Base-by-base conservation (phyloP, 768 basidiomycete species). In the Tremella fuciformis region DNA sequence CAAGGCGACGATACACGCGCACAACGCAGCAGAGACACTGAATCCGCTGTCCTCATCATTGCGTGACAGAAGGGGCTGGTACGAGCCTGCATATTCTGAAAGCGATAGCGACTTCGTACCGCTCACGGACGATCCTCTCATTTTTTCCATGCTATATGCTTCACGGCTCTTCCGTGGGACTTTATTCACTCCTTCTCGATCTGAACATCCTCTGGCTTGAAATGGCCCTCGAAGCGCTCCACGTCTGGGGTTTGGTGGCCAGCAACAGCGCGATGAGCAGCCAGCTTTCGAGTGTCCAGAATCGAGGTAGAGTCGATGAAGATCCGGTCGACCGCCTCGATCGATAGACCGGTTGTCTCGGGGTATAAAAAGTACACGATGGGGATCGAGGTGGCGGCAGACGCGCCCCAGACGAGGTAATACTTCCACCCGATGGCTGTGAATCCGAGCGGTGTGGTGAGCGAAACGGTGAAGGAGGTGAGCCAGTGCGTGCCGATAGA, bases 381-480 rank as follows among this genome's bases (percentile, higher is more conserved):
- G 26, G 49, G 49, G 11, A 63, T 59, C 46, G 62, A 64, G 22
- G 41, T 44, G 19, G 57, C 19, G 13, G 64, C 63, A 13, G 55
- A 56, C 2, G 51, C 56, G 25, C 54, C 64, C 58, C 63, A 50
- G 16, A 50, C 49, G 22, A 50, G 49, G 26, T 22, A 50, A 25
- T 50, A 50, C 13, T 50, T 50, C 49, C 49, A 50, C 8, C 49
- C 49, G 21, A 50, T 50, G 6, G 19, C 25, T 13, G 18, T 50
- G 21, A 50, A 50, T 1, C 21, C 49, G 49, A 50, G 70, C 1
- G 83, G 84, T 7, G 84, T 82, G 22, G 59, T 61, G 24, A 65
- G 50, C 18, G 60, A 58, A 13, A 65, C 60, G 6, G 53, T 55
- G 29, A 61, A 65, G 3, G 63, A 58, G 13, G 63, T 47, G 19